Evolutionary conservation across 208 protist genomes (phyloP).

Genomic region (Tritrichomonas foetus): DNA sequence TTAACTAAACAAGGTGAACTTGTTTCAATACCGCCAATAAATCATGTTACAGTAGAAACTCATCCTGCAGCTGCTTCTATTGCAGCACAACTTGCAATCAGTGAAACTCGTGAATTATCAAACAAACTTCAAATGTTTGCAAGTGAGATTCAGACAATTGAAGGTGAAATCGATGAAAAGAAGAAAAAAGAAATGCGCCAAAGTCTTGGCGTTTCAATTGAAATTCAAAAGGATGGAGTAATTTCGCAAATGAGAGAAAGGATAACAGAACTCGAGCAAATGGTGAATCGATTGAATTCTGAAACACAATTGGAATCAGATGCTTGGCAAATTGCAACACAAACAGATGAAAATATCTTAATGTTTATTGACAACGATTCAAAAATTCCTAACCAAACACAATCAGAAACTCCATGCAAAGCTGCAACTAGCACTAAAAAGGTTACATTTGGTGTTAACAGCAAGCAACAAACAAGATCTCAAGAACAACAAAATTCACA

Average conservation of each 20-base stretch:
- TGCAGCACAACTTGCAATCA: not conserved
- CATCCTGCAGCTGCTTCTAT: not conserved
- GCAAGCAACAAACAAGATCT: too few relatives aligned
- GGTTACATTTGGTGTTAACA: too few relatives aligned
- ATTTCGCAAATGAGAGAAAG: constrained; percentile 18
- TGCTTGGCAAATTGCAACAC: too few relatives aligned
- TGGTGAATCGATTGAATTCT: too few relatives aligned
- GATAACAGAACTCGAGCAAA: not conserved
- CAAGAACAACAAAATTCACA: too few relatives aligned
- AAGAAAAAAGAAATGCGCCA: not conserved
- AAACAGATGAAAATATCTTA: too few relatives aligned
- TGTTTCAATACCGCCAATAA: not conserved
- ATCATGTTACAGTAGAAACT: not conserved
- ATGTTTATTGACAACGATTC: too few relatives aligned
- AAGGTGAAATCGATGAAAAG: not conserved
- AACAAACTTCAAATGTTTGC: not conserved
- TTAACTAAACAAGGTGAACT: not conserved
- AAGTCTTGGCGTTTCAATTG: not conserved
- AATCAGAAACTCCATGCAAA: too few relatives aligned
- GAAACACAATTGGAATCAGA: too few relatives aligned
- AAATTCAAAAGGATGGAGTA: not conserved
- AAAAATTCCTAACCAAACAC: too few relatives aligned
- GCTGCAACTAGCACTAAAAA: too few relatives aligned
- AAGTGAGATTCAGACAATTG: not conserved
- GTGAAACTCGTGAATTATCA: not conserved